phyloP scores from a whole-genome alignment of 1,284 basidiomycete genomes.

The Singerocomus rubriflavus region DNA sequence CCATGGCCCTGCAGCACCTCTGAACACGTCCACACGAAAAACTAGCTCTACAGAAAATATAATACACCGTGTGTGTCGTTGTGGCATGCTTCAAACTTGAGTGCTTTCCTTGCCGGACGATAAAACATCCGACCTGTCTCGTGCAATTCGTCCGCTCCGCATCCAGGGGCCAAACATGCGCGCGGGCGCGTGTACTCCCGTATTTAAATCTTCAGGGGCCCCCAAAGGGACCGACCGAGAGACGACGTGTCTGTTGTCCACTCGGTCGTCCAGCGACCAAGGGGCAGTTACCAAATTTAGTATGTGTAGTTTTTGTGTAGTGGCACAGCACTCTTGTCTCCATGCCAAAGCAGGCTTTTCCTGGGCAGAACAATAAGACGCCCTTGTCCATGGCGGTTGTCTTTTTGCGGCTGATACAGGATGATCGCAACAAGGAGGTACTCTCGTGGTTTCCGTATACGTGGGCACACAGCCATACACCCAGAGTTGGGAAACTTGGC shows the following conservation, averaged over 20 bases:
- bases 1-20: neutral
- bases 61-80: neutral
- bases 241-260: neutral
- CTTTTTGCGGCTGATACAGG: too few relatives aligned
- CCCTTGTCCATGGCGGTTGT: too few relatives aligned
- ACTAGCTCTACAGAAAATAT: neutral
- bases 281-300: slow-evolving; percentile 27
- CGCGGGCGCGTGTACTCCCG: neutral
- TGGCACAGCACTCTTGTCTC: neutral
- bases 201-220: neutral
- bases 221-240: neutral
- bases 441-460: too few relatives aligned
- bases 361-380: too few relatives aligned
- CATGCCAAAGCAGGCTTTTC: too few relatives aligned
- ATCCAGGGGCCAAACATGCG: neutral
- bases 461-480: too few relatives aligned
- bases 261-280: neutral
- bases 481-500: too few relatives aligned
- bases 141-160: neutral
- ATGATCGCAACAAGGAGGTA: too few relatives aligned
- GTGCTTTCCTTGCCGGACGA: neutral
- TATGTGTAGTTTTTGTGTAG: slow-evolving; percentile 26
- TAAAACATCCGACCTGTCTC: neutral
- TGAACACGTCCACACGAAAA: neutral
- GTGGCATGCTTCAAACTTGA: neutral